Conservation (phyloP, 2,329 filamentous ascomycete species). For the Knufia petricola region DNA sequence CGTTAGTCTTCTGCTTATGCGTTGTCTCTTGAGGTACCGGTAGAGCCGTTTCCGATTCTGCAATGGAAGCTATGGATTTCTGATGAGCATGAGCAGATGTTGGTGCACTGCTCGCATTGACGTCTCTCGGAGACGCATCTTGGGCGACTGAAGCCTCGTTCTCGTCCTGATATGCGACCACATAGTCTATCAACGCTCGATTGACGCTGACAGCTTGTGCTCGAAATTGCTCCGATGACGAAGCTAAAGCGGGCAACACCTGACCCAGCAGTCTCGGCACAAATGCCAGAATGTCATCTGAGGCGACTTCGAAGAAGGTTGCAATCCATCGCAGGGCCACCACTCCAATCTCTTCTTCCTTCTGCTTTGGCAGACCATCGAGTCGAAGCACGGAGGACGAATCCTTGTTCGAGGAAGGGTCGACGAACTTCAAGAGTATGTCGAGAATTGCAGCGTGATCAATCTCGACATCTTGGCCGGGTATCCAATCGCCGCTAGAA, state of each 20-base stretch:
- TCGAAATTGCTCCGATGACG: constrained; percentile 78
- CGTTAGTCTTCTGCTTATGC: constrained; percentile 24
- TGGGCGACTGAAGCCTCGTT: constrained; percentile 24
- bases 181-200: constrained; percentile 82
- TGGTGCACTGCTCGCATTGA: constrained; percentile 26
- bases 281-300: constrained; percentile 90
- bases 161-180: constrained; percentile 79
- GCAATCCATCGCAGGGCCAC: constrained; percentile 93
- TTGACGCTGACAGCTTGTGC: constrained; percentile 85
- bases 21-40: constrained; percentile 21
- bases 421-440: constrained; percentile 80
- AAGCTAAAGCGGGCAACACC: constrained; percentile 87
- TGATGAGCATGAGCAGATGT: constrained; percentile 16
- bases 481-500: constrained; percentile 71
- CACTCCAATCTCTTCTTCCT: constrained; percentile 69
- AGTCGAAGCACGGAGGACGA: constrained; percentile 15
- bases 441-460: constrained; percentile 86
- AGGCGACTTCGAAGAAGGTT: constrained; percentile 91
- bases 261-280: constrained; percentile 86
- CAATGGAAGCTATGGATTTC: constrained; percentile 16
- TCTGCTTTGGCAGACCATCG: constrained; percentile 43
- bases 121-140: neutral
- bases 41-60: constrained; percentile 21
- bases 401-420: constrained; percentile 32
- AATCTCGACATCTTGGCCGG: constrained; percentile 91